These are phyloP conservation scores for Aspergillus phoenicis DNA, from an alignment of 2,329 filamentous ascomycete genomes.

Conservation along the genomic window DNA sequence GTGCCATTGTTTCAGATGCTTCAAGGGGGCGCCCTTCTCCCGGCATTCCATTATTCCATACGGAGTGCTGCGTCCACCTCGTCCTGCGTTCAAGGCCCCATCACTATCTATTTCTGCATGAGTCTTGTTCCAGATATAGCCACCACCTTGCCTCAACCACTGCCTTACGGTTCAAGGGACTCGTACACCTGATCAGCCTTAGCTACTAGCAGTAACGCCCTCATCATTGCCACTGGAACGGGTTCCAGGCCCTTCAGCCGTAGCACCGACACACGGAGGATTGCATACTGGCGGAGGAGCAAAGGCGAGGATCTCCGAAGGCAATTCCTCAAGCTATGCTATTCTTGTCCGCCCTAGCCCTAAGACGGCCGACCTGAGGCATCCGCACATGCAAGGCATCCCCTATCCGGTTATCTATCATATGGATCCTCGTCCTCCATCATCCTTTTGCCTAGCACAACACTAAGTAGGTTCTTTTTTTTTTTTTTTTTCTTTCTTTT, in stretches of 20 bases:
- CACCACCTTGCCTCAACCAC: conserved; percentile 1
- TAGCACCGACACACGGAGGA: background rate
- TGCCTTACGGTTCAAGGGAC: background rate
- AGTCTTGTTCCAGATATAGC: background rate
- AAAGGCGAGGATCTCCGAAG: background rate
- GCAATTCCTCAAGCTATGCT: conserved; percentile 1
- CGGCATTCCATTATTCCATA: conserved; percentile 4
- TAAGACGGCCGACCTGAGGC: conserved; percentile 2
- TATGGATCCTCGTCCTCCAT: background rate
- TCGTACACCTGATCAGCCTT: background rate
- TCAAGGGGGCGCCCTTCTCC: background rate
- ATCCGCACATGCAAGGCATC: conserved; percentile 1
- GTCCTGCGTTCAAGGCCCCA: background rate
- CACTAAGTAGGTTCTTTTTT: background rate
- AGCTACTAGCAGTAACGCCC: background rate
- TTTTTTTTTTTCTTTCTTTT: background rate
- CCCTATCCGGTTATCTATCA: conserved; percentile 10
- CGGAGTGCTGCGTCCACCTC: background rate
- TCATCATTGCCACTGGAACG: background rate
- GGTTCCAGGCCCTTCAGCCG: background rate
- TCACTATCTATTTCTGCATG: background rate
- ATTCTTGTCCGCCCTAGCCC: background rate
- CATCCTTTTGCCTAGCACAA: background rate
- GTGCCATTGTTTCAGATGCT: conserved; percentile 9
- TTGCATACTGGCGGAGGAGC: background rate